Evolutionary conservation across 176 grass and related monocot genomes (phyloP), one percentile per base, ranked within the genome.

Genomic region (Oryza nivara): DNA sequence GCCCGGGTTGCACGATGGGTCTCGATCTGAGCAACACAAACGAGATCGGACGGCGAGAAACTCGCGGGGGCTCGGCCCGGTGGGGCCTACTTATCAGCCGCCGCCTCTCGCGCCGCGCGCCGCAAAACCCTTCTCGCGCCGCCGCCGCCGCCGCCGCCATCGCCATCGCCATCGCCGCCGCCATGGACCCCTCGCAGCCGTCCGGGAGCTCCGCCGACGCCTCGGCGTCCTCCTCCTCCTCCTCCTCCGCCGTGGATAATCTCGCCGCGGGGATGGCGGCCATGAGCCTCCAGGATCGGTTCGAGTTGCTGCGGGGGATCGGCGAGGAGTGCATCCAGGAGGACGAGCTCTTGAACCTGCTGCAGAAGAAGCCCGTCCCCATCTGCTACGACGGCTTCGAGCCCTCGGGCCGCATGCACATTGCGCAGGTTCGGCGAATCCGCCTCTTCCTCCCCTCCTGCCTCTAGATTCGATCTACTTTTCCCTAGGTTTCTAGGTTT

Each of bases 251-350:
- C 5, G 80, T 52, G 4, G 81, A 75, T 10, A 14, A 38, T 49
- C 56, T 89, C 9, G 73, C 45, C 45, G 48, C n/a, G 14, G 63
- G 48, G 68, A 34, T 83, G 68, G 84, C 61, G 48, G 69, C 68
- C 61, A 72, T 91, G 76, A 87, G 76, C n/a, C 44, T 75, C 10
- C 89, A 95, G 8, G 92, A 95, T 77, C 86, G 89, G 77, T 90
- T 86, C 86, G 58, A 63, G 6, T 25, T 85, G 80, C 80, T 98
- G 65, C 83, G 91, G 19, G 86, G 92, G 46, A 80, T 93, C n/a
- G 96, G 83, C 14, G 96, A 98, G 75, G 96, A 98, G 88, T 98
- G 96, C 87, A 93, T 98, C 38, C 87, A 93, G 65, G 89, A 91
- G 60, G 93, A 92, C 2, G 91, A 98, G 75, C 70, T 95, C 45